phyloP scores from a whole-genome alignment of 306 rosid species.

The Cucumis cinereus region DNA sequence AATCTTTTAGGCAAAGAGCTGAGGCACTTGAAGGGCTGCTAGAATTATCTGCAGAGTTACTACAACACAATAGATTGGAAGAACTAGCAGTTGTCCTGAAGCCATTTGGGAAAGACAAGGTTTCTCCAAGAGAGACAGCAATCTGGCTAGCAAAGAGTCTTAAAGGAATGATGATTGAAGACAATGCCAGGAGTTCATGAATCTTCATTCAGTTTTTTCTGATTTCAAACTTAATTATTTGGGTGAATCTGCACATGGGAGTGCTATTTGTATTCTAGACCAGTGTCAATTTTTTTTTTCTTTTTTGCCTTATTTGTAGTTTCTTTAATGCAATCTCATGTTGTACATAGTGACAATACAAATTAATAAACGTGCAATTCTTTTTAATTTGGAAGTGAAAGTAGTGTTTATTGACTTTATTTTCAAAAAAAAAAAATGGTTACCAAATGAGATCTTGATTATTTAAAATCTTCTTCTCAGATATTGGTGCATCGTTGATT shows the following conservation, averaged over 20 bases:
- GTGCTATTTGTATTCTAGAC: slow-evolving; percentile 25
- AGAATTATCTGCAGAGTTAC: slow-evolving; percentile 86
- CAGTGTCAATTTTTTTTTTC: background rate
- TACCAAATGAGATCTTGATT: too few relatives aligned
- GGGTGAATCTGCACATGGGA: slow-evolving; percentile 14
- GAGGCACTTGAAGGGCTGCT: slow-evolving; percentile 95
- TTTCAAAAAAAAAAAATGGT: too few relatives aligned
- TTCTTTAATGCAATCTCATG: slow-evolving; percentile 52
- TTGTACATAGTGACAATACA: slow-evolving; percentile 75
- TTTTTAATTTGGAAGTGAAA: too few relatives aligned
- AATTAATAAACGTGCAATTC: slow-evolving; percentile 9
- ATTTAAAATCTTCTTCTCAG: too few relatives aligned
- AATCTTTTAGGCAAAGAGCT: slow-evolving; percentile 87
- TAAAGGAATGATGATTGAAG: slow-evolving; percentile 89
- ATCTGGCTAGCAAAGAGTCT: slow-evolving; percentile 98
- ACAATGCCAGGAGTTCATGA: slow-evolving; percentile 48
- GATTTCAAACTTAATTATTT: slow-evolving; percentile 17
- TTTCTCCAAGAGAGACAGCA: slow-evolving; percentile 96
- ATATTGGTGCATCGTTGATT: too few relatives aligned
- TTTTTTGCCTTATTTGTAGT: slow-evolving; percentile 28
- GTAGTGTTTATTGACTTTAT: too few relatives aligned
- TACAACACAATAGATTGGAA: slow-evolving; percentile 76
- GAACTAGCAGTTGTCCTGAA: slow-evolving; percentile 84
- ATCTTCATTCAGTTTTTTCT: slow-evolving; percentile 20
- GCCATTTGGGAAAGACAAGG: slow-evolving; percentile 94